phyloP scores from a whole-genome alignment of 495 filamentous ascomycete species.

The Chaetomidium leptoderma region DNA sequence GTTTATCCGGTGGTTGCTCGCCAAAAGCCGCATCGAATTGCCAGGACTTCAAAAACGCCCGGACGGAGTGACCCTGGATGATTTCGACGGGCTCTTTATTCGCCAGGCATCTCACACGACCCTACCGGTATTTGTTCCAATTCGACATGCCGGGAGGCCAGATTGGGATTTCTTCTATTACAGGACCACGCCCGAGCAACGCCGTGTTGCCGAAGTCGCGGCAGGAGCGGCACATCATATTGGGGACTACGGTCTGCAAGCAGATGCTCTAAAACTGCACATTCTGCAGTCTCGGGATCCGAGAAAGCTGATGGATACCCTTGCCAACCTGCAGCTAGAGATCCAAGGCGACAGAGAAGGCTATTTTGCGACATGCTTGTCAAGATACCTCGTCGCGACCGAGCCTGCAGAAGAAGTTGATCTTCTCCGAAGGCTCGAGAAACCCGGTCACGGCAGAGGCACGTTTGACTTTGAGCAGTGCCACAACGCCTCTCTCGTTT shows the following conservation, averaged over 20 bases:
- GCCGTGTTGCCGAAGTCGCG: conserved; percentile 14
- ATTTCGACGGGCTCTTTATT: conserved; percentile 16
- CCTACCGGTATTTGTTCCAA: conserved; percentile 23
- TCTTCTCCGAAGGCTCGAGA: conserved; percentile 5
- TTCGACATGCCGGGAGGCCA: conserved; percentile 11
- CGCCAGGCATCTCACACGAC: too few species aligned
- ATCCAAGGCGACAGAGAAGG: conserved; percentile 23
- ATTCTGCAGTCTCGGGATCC: conserved; percentile 20
- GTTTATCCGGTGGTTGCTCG: conserved; percentile 25
- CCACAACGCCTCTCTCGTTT: background rate
- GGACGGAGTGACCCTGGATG: conserved; percentile 8
- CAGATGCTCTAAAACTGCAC: conserved; percentile 17
- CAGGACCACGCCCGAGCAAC: conserved; percentile 2
- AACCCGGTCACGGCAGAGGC: background rate
- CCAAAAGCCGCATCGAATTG: conserved; percentile 16
- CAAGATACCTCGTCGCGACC: conserved; percentile 15
- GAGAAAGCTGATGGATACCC: conserved; percentile 10
- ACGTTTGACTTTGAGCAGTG: background rate
- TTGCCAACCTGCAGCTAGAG: conserved; percentile 17
- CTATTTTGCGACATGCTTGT: conserved; percentile 20
- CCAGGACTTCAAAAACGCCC: background rate
- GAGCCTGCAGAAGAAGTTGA: background rate
- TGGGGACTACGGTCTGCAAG: conserved; percentile 22
- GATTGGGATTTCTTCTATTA: conserved; percentile 17
- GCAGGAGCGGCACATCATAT: conserved; percentile 13